Evolutionary conservation across 306 rosid genomes (phyloP).

Genomic region (Biancaea sappan): DNA sequence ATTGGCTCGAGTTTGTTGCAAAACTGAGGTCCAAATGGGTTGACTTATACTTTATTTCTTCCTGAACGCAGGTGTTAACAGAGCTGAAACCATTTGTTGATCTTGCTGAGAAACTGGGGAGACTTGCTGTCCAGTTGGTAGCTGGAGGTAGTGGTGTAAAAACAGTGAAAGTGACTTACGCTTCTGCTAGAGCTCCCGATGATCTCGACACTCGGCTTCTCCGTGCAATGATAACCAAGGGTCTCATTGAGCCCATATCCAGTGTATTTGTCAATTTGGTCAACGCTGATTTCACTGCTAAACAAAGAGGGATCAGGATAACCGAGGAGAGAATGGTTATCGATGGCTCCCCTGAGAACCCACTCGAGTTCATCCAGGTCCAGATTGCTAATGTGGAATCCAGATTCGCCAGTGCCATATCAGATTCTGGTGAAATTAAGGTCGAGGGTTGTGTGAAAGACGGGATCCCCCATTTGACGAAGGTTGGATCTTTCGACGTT

Average conservation of each 20-base stretch:
- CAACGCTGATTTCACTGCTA: constrained; percentile 97
- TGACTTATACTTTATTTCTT: constrained; percentile 26
- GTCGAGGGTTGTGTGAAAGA: constrained; percentile 95
- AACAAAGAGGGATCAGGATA: constrained; percentile 90
- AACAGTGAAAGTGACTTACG: constrained; percentile 83
- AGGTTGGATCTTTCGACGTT: constrained; percentile 95
- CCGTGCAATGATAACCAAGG: constrained; percentile 98
- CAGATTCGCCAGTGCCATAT: constrained; percentile 86
- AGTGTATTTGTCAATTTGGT: constrained; percentile 89
- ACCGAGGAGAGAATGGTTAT: constrained; percentile 76
- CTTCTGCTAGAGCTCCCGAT: constrained; percentile 90
- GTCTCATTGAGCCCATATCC: constrained; percentile 95
- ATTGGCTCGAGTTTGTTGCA: neutral
- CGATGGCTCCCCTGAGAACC: constrained; percentile 91
- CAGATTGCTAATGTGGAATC: constrained; percentile 97
- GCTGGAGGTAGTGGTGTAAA: constrained; percentile 99
- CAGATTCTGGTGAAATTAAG: constrained; percentile 81
- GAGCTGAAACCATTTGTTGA: constrained; percentile 92
- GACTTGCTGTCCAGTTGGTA: constrained; percentile 93
- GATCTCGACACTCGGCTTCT: constrained; percentile 96
- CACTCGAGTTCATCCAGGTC: constrained; percentile 80
- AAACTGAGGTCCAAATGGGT: neutral
- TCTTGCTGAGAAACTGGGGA: constrained; percentile 93
- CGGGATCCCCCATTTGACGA: constrained; percentile 86
- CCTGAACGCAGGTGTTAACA: constrained; percentile 59